Base-by-base conservation (phyloP, 441 rosid species). In the Hura crepitans region DNA sequence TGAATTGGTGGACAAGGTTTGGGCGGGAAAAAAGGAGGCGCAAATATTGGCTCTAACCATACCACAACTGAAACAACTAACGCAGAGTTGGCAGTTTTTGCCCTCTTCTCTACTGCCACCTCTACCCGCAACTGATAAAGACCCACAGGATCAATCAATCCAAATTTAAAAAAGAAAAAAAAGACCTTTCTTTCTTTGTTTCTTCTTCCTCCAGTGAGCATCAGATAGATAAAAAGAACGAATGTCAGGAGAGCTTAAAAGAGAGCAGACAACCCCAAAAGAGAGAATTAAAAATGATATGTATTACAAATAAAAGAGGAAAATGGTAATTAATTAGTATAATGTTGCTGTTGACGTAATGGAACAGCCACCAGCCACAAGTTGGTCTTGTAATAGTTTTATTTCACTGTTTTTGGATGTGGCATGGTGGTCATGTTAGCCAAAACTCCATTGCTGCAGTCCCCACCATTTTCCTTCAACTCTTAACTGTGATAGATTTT, bases 1-100 rank as follows among this genome's bases (percentile, higher is more conserved):
- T 83, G 63, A 70, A 87, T 87, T 87, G 92, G 71, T 82, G 92
- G 82, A 75, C 72, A 87, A 87, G 85, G 75, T 75, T 81, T 33
- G 68, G 70, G 72, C 63, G 71, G 83, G 76, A 77, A 55, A 77
- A 80, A 82, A 75, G 80, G 81, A 76, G 84, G 81, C 83, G 78
- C 85, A 39, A 69, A 57, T 69, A 47, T 69, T 69, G 73, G 64
- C 59, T 59, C 49, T 5, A 8, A 49, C 37, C 46, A 42, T 42
- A 9, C 20, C 55, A 55, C 45, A 53, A 67, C 63, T 47, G 3
- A 10, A 42, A 9, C 12, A 2, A 42, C 46, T 5, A 37, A 37
- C 5, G 7, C 8, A 6, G 5, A 37, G 8, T 4, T 37, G 42
- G n/a, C n/a, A n/a, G n/a, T n/a, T n/a, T n/a, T 12, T 42, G 13